Evolutionary conservation across 1,139 yeast species (phyloP), one percentile per base, ranked within the genome.

Genomic region (Eremothecium sinecaudum): DNA sequence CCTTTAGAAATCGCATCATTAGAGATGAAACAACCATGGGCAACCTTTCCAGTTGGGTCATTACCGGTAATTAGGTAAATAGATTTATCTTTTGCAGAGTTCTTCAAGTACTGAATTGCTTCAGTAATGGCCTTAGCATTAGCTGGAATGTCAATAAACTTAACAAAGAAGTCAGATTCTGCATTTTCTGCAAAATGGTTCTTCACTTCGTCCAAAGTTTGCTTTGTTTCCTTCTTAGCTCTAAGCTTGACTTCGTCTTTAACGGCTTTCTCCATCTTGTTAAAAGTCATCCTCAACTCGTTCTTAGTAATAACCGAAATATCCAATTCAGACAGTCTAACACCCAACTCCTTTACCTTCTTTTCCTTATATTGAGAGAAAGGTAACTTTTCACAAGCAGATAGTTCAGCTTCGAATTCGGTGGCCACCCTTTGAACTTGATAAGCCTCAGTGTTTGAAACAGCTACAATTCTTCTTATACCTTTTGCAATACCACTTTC

Each of bases 401-500:
- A 71, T 42, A 90, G 70, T 38, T 72, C 67, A 33, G 63, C 66
- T 28, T 69, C 79, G 55, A 79, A 86, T 37, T 79, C 90, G 24
- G 59, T 56, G 34, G 96, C 95, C 44, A 79, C 56, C 58, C 82
- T 72, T 68, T 87, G 95, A 33, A 86, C 96, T 50, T 76, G 84
- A 51, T 75, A 78, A 13, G 98, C 98, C 50, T 78, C 93, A 38
- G 73, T 68, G 32, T 97, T 97, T 22, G 96, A 82, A 35, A 87
- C 95, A 16, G 96, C 97, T 41, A 90, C 95, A 57, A 90, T 81
- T 71, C 99, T 84, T 66, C 99, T 77, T 44, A 83, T 84, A 62
- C 99, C 99, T 67, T 90, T 90, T 43, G 98, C 97, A 60, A 90
- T 90, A 63, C 98, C 98, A 43, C 86, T 75, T 64, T 90, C 99